phyloP scores from a whole-genome alignment of 352 stramenopile genomes.

The Aphanomyces invadans region DNA sequence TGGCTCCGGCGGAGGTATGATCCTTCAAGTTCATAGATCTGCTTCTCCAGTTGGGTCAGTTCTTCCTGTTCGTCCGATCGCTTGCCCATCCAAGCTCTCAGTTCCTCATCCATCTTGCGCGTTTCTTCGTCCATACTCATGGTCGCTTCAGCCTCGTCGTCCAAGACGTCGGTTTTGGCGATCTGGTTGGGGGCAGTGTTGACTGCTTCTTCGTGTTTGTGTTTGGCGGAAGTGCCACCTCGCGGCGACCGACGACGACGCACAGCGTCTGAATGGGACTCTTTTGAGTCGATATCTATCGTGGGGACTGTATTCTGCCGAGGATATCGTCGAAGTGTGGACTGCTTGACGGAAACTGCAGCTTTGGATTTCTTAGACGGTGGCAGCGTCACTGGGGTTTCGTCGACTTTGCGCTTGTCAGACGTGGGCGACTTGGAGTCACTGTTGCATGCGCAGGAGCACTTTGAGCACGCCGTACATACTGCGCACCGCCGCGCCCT shows the following conservation, averaged over 20 bases:
- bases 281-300: neutral
- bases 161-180: too few relatives aligned
- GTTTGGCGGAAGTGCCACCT: neutral
- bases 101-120: conserved; percentile 36
- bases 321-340: neutral
- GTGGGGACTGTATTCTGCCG: neutral
- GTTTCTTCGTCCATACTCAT: conserved; percentile 7
- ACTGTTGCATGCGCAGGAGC: neutral
- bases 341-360: neutral
- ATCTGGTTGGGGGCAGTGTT: neutral
- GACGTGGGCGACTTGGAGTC: neutral
- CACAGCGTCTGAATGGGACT: neutral
- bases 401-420: neutral
- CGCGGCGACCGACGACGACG: neutral
- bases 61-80: conserved; percentile 41
- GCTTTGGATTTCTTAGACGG: neutral
- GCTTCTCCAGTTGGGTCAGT: conserved; percentile 53
- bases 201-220: neutral
- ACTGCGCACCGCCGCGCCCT: neutral
- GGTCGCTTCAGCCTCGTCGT: neutral
- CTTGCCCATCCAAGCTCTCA: conserved; percentile 39
- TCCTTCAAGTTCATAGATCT: conserved; percentile 71
- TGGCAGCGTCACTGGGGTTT: neutral
- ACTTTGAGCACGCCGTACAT: conserved; percentile 3
- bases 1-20: conserved; percentile 59